Evolutionary conservation across 495 filamentous ascomycete genomes (phyloP).

Genomic region (Hypomontagnella submonticulosa): DNA sequence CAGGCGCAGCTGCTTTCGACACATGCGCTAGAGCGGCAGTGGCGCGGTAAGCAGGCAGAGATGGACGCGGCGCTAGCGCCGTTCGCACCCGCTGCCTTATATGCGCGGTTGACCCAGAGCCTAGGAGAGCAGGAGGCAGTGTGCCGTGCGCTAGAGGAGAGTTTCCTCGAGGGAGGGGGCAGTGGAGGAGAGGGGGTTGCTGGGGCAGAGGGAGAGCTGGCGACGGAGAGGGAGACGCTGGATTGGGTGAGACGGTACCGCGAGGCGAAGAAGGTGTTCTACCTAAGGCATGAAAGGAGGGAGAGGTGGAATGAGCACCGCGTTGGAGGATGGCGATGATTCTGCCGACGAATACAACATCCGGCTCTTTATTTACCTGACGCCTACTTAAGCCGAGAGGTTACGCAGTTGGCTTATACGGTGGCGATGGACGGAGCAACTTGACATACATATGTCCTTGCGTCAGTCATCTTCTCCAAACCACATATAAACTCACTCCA

Average conservation of each 20-base stretch:
- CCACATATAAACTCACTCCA: no score
- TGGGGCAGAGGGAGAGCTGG: slow-evolving; percentile 47
- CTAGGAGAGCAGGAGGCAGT: slow-evolving; percentile 86
- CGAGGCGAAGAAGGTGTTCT: slow-evolving; percentile 77
- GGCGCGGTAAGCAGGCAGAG: slow-evolving; percentile 85
- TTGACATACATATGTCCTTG: no score
- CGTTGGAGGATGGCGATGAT: slow-evolving; percentile 92
- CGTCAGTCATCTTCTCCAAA: no score
- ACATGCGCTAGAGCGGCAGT: slow-evolving; percentile 87
- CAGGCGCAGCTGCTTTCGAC: slow-evolving; percentile 85
- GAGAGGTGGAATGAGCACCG: slow-evolving; percentile 95
- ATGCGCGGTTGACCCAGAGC: slow-evolving; percentile 77
- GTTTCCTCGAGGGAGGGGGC: slow-evolving; percentile 75
- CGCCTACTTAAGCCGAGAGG: no score
- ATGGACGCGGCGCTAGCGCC: slow-evolving; percentile 87
- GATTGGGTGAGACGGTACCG: slow-evolving; percentile 87
- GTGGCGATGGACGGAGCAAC: no score
- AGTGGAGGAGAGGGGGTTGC: slow-evolving; percentile 50
- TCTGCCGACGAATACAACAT: no score
- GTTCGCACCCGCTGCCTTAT: slow-evolving; percentile 85
- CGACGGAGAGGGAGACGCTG: slow-evolving; percentile 78
- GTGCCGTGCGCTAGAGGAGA: slow-evolving; percentile 85
- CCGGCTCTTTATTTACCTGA: background rate
- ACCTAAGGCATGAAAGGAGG: slow-evolving; percentile 80
- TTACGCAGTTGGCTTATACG: no score